Conservation (phyloP, 2,329 filamentous ascomycete species). For the Talaromyces funiculosus region DNA sequence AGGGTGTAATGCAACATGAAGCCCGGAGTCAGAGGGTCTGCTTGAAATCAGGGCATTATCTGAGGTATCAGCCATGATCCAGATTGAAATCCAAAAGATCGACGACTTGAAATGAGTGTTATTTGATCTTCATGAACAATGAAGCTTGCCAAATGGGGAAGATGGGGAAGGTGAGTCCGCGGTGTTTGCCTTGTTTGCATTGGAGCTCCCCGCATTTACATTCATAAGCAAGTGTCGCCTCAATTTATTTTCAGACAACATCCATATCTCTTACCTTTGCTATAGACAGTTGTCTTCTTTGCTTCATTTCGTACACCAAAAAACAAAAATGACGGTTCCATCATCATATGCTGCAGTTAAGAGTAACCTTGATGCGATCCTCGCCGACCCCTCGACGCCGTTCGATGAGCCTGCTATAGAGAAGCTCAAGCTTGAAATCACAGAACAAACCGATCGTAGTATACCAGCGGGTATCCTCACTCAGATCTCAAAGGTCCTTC, state of each 20-base stretch:
- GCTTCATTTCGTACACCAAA: background rate
- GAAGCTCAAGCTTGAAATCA: constrained; percentile 43
- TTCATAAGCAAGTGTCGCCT: background rate
- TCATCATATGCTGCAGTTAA: constrained; percentile 32
- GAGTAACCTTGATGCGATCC: constrained; percentile 42
- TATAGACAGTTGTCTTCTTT: background rate
- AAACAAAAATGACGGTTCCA: constrained; percentile 25
- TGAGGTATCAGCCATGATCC: constrained; percentile 44
- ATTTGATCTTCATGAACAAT: background rate
- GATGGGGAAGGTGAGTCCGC: background rate
- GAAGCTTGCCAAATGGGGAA: background rate
- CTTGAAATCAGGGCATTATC: constrained; percentile 58
- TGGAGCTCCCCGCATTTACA: constrained; percentile 14
- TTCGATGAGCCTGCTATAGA: constrained; percentile 48
- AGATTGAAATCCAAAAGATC: background rate
- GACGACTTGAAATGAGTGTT: background rate
- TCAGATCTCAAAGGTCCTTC: constrained; percentile 48
- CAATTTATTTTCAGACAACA: background rate
- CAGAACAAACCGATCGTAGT: constrained; percentile 28
- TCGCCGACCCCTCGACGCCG: constrained; percentile 39
- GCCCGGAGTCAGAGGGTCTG: constrained; percentile 65
- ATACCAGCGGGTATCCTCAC: constrained; percentile 37
- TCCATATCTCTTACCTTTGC: background rate
- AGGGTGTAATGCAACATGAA: constrained; percentile 81
- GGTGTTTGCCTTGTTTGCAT: constrained; percentile 30